phyloP scores from a whole-genome alignment of 164 flowering plant species.

The Macadamia integrifolia region DNA sequence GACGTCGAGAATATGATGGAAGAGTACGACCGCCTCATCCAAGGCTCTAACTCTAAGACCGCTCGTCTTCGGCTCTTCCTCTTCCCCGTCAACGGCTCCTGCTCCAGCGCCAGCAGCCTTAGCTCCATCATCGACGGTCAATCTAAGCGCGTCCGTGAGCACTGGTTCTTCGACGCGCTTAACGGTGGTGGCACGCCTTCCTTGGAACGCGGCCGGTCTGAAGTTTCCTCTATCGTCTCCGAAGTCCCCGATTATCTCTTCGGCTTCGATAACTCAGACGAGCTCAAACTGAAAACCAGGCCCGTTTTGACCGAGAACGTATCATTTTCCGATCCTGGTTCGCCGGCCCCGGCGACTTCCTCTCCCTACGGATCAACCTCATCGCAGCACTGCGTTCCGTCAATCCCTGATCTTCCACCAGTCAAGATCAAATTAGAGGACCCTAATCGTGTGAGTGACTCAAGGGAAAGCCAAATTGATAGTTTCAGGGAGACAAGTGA shows the following conservation, averaged over 20 bases:
- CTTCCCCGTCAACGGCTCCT: slow-evolving; percentile 37
- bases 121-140: slow-evolving; percentile 69
- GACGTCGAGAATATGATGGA: slow-evolving; percentile 96
- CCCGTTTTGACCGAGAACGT: slow-evolving; percentile 27
- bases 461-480: slow-evolving; percentile 19
- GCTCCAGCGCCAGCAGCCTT: slow-evolving; percentile 48
- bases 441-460: slow-evolving; percentile 10
- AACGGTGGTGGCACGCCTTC: slow-evolving; percentile 42
- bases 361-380: slow-evolving; percentile 13
- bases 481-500: slow-evolving; percentile 19
- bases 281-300: slow-evolving; percentile 29
- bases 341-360: slow-evolving; percentile 46
- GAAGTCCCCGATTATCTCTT: slow-evolving; percentile 91
- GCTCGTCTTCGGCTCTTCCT: slow-evolving; percentile 75
- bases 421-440: slow-evolving; percentile 50
- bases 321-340: slow-evolving; percentile 71
- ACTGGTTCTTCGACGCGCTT: slow-evolving; percentile 85
- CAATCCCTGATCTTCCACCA: slow-evolving; percentile 58
- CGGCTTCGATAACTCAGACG: slow-evolving; percentile 67
- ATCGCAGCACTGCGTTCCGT: slow-evolving; percentile 27
- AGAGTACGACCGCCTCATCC: slow-evolving; percentile 64
- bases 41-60: slow-evolving; percentile 31
- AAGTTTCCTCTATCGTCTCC: slow-evolving; percentile 73
- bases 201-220: slow-evolving; percentile 75
- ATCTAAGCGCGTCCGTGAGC: slow-evolving; percentile 36